phyloP scores from a whole-genome alignment of 1,139 yeast genomes.

The Sugiyamaella novakii region DNA sequence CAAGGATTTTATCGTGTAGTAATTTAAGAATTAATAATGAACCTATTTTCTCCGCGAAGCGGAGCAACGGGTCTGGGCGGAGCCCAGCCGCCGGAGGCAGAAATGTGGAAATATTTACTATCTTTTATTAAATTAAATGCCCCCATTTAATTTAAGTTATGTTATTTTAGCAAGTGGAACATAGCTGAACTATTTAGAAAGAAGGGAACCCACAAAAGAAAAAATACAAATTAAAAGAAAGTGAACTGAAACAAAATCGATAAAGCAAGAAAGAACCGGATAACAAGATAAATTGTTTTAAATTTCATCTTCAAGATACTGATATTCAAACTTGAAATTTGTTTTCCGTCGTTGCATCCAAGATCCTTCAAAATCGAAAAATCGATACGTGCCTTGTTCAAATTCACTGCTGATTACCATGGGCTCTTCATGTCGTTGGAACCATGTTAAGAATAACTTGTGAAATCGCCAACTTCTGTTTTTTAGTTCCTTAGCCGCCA shows the following conservation, averaged over 20 bases:
- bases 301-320: constrained; percentile 48
- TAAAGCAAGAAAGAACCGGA: too few species aligned
- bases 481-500: constrained; percentile 82
- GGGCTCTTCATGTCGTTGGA: constrained; percentile 63
- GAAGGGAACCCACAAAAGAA: constrained; percentile 8
- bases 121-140: constrained; percentile 7
- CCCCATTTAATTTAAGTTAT: constrained; percentile 8
- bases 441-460: constrained; percentile 80
- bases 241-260: background rate
- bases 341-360: constrained; percentile 87
- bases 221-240: constrained; percentile 6
- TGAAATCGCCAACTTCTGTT: constrained; percentile 89
- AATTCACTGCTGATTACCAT: constrained; percentile 48
- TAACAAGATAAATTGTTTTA: constrained; percentile 17
- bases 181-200: constrained; percentile 6
- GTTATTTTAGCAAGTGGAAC: background rate
- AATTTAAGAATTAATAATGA: constrained; percentile 8
- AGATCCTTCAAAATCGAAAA: constrained; percentile 86
- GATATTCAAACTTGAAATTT: constrained; percentile 59
- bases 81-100: background rate
- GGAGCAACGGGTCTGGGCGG: background rate
- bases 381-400: constrained; percentile 65
- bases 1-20: background rate
- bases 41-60: too few species aligned
- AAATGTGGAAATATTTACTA: constrained; percentile 1